Base-by-base conservation (phyloP, 2,329 filamentous ascomycete genomes). In the Fusarium acutatum region DNA sequence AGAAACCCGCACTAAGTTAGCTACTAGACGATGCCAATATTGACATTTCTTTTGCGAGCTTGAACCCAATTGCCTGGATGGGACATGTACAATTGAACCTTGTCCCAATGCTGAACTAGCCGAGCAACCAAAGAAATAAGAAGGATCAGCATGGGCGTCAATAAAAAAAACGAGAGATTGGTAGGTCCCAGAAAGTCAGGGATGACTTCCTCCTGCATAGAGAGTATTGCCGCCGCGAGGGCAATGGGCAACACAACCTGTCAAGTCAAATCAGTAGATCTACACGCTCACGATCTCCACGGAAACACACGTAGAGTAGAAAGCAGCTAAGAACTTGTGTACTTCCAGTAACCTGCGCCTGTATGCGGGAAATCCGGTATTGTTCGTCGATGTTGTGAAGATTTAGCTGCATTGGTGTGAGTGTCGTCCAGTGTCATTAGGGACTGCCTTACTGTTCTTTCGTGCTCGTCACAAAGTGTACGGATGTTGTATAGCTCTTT, bases 181-280 rank as follows among this genome's bases (percentile, higher is more conserved):
- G 32, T 70, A 2, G 61, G 66, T 0, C 54, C 58, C 1, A 73
- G 5, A 2, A 66, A 30, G 3, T 28, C 12, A 3, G 61, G 71
- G 4, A 73, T 73, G 0, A 66, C 71, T 7, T 60, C 58, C 30
- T 67, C 69, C 2, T 73, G 58, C 69, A 73, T 73, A 1, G 71
- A 73, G 2, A 73, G 41, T 24, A 70, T 69, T 2, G 57, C 24
- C 0, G 69, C 61, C 26, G 69, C 59, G 1, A 73, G 34, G 0
- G 49, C 60, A 4, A 38, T 32, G 0, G 69, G 71, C 0, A 49
- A 64, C 3, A 70, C 11, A 1, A 61, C 6, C 69, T 73, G 6
- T 3, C 1, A 9, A 8, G 15, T 12, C 4, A 1, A 5, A 14
- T 64, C n/a, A 65, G 37, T 5, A 34, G 26, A 22, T 22, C 24